phyloP scores from a whole-genome alignment of 345 rosid species.

The Sapria himalayana region DNA sequence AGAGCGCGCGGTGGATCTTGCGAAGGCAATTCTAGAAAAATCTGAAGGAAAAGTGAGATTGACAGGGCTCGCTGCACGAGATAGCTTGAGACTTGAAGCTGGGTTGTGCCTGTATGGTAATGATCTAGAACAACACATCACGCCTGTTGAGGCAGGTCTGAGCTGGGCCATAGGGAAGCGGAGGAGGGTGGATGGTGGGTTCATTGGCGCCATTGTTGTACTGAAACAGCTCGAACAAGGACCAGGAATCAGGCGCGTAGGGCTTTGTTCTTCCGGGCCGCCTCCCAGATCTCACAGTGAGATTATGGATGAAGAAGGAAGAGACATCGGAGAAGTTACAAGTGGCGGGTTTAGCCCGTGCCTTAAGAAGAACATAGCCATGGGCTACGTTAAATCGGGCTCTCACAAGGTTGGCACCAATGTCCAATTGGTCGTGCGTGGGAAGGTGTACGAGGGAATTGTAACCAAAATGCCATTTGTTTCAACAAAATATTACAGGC shows the following conservation, averaged over 20 bases:
- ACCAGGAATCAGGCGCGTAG: constrained; percentile 72
- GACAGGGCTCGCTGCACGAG: constrained; percentile 88
- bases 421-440: constrained; percentile 59
- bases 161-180: constrained; percentile 98
- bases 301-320: constrained; percentile 61
- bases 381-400: constrained; percentile 96
- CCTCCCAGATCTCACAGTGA: constrained; percentile 91
- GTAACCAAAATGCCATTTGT: constrained; percentile 79
- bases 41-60: constrained; percentile 80
- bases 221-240: constrained; percentile 81
- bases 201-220: constrained; percentile 73
- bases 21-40: constrained; percentile 82
- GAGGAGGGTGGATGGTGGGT: constrained; percentile 86
- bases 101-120: constrained; percentile 80
- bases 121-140: constrained; percentile 82
- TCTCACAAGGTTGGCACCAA: constrained; percentile 67
- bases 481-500: constrained; percentile 72
- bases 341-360: constrained; percentile 96
- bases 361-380: constrained; percentile 88
- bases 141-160: constrained; percentile 89
- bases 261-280: constrained; percentile 65
- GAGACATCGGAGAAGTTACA: constrained; percentile 69
- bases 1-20: constrained; percentile 60
- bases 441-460: constrained; percentile 63
- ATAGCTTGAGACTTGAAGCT: constrained; percentile 94